Evolutionary conservation across 306 rosid genomes (phyloP).

Genomic region (Quercus gilva): DNA sequence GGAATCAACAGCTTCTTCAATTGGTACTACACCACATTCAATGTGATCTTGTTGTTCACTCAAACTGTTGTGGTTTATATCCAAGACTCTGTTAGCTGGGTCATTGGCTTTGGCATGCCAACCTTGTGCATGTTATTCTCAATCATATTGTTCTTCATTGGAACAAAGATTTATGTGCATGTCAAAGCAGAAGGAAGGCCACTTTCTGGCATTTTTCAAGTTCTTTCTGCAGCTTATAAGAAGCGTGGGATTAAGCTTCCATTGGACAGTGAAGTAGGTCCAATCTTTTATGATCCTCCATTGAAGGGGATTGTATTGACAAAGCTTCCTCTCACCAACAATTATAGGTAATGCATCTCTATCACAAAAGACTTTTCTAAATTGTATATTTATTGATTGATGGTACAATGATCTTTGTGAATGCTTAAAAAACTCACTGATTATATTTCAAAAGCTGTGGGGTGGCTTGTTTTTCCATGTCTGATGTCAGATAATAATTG

Average conservation of each 20-base stretch:
- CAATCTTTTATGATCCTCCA: slow-evolving; percentile 52
- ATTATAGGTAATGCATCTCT: slow-evolving; percentile 47
- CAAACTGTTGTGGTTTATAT: slow-evolving; percentile 57
- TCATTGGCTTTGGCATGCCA: slow-evolving; percentile 70
- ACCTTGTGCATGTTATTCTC: slow-evolving; percentile 48
- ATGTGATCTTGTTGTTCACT: slow-evolving; percentile 38
- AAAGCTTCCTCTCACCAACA: slow-evolving; percentile 54
- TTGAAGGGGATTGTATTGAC: slow-evolving; percentile 22
- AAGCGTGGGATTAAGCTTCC: slow-evolving; percentile 51
- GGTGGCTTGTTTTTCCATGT: not conserved
- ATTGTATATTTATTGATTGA: not conserved
- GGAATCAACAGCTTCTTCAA: slow-evolving; percentile 68
- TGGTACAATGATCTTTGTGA: not conserved
- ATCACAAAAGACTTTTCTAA: not conserved
- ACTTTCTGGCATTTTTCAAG: slow-evolving; percentile 47
- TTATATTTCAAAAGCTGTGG: too few relatives aligned
- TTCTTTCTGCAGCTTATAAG: slow-evolving; percentile 59
- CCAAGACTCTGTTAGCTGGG: slow-evolving; percentile 81
- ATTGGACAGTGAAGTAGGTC: not conserved
- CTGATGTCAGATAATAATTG: not conserved
- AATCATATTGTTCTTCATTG: slow-evolving; percentile 50
- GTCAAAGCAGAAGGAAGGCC: slow-evolving; percentile 60
- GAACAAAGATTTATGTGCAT: slow-evolving; percentile 40
- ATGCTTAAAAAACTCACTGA: too few relatives aligned
- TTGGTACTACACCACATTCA: slow-evolving; percentile 56